Evolutionary conservation across 805 yeast genomes (phyloP).

Genomic region (Teunomyces kruisii): DNA sequence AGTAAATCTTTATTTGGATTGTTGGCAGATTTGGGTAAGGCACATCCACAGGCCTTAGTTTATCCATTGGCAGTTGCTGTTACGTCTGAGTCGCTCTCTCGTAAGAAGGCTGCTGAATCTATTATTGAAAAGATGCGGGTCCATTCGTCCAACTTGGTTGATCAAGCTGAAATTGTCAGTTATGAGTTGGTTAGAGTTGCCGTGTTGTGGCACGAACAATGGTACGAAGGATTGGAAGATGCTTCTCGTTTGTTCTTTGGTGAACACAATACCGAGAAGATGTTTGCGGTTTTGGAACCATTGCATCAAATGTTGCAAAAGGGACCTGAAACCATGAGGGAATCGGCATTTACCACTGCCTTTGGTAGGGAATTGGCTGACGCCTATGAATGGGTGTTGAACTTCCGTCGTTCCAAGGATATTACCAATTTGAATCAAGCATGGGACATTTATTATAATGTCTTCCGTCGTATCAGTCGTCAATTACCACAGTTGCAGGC

Average conservation of each 20-base stretch:
- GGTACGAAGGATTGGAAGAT: constrained; percentile 98
- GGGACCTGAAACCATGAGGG: constrained; percentile 92
- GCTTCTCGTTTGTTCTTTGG: constrained; percentile 93
- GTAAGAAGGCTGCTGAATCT: constrained; percentile 88
- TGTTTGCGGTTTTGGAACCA: constrained; percentile 90
- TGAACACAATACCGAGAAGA: constrained; percentile 90
- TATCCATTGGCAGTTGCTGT: constrained; percentile 95
- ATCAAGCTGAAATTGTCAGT: constrained; percentile 92
- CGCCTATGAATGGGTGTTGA: constrained; percentile 91
- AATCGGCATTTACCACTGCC: constrained; percentile 86
- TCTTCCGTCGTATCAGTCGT: constrained; percentile 85
- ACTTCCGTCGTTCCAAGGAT: constrained; percentile 82
- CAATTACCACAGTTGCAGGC: constrained; percentile 85
- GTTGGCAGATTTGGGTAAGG: constrained; percentile 84
- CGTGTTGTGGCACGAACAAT: constrained; percentile 94
- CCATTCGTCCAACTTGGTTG: constrained; percentile 81
- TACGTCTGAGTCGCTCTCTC: constrained; percentile 83
- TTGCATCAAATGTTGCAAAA: constrained; percentile 78
- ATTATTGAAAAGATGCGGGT: constrained; percentile 90
- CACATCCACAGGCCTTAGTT: constrained; percentile 95
- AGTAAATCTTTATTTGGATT: constrained; percentile 76
- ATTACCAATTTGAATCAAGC: constrained; percentile 90
- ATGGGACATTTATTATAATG: constrained; percentile 95
- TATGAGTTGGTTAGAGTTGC: constrained; percentile 92
- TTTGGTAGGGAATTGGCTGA: constrained; percentile 91